Evolutionary conservation across 1,284 basidiomycete species (phyloP).

Genomic region (Takashimella tepidaria): DNA sequence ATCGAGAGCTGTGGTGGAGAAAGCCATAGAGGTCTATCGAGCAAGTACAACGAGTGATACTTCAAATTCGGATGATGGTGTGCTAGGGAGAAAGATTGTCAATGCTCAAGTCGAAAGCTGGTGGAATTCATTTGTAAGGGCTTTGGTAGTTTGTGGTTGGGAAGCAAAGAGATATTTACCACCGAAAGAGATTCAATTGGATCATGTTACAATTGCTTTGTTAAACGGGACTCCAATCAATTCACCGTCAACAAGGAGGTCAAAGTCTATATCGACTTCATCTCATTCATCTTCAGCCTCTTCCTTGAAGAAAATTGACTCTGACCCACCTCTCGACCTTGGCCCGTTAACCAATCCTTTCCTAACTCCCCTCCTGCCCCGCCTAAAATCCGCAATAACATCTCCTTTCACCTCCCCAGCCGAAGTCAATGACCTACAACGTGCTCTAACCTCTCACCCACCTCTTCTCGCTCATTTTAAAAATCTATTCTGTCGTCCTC

Average conservation of each 20-base stretch:
- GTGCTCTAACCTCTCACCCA: conserved; percentile 10
- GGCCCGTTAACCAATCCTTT: conserved; percentile 3
- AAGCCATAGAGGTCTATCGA: conserved; percentile 15
- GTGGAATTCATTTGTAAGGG: conserved; percentile 30
- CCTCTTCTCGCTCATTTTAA: conserved; percentile 11
- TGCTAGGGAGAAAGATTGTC: conserved; percentile 6
- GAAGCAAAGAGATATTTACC: conserved; percentile 18
- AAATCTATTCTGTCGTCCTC: conserved; percentile 9
- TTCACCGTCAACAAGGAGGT: neutral
- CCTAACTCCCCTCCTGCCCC: neutral
- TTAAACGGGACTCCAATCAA: conserved; percentile 5
- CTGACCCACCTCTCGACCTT: neutral
- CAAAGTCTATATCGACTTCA: neutral
- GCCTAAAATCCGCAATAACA: neutral
- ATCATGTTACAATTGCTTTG: conserved; percentile 13
- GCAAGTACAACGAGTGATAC: conserved; percentile 14
- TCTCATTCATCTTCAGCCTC: neutral
- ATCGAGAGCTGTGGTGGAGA: conserved; percentile 12
- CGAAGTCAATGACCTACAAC: conserved; percentile 14
- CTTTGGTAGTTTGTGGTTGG: conserved; percentile 25
- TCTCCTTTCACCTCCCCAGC: conserved; percentile 5
- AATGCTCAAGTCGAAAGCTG: conserved; percentile 14
- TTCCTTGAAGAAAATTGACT: neutral
- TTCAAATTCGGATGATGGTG: conserved; percentile 18
- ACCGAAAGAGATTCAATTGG: conserved; percentile 15